phyloP scores from a whole-genome alignment of 148 eudicot species.

The Rhododendron vialii region DNA sequence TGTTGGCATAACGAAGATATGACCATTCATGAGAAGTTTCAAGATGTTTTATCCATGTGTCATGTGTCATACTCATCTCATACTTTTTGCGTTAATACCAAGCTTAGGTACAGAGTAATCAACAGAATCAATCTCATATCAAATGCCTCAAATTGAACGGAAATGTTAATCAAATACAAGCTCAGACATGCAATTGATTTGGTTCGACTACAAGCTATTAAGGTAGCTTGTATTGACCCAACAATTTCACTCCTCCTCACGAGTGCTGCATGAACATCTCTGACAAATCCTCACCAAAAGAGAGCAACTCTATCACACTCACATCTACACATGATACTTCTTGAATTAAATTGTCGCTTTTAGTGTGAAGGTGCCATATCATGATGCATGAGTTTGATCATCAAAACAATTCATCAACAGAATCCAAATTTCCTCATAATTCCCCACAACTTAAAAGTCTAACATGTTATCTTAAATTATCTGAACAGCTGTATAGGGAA shows the following conservation, averaged over 20 bases:
- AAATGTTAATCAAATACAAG: background rate
- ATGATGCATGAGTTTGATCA: background rate
- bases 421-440: too few relatives aligned
- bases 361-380: background rate
- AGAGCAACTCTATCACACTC: background rate
- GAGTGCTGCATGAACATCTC: background rate
- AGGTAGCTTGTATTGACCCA: background rate
- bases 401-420: background rate
- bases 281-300: background rate
- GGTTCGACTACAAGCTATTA: conserved; percentile 1
- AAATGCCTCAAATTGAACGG: background rate
- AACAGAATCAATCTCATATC: background rate
- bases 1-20: background rate
- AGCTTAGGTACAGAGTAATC: background rate
- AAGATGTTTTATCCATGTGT: background rate
- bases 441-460: background rate
- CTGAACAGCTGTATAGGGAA: background rate
- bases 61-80: background rate
- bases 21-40: background rate
- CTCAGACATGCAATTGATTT: background rate
- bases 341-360: background rate
- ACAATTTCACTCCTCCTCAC: background rate
- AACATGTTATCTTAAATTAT: background rate
- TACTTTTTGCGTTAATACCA: background rate
- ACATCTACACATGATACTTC: background rate